These are phyloP conservation scores for Aureobasidium melanogenum DNA, from an alignment of 2,329 filamentous ascomycete species.

Conservation along the genomic window DNA sequence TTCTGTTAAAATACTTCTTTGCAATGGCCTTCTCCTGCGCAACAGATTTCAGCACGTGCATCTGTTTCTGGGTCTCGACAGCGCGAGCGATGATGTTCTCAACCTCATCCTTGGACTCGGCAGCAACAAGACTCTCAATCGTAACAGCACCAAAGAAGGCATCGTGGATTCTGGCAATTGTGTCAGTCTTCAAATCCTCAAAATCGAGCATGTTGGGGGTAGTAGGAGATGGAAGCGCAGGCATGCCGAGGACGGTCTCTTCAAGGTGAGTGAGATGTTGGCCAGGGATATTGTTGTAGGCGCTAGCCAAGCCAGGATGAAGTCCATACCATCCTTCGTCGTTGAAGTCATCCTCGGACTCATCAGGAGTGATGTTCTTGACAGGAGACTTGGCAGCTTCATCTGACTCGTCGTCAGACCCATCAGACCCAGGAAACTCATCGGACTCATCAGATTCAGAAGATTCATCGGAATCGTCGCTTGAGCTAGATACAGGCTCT, in stretches of 20 bases:
- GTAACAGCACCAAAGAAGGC: background rate
- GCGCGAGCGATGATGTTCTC: background rate
- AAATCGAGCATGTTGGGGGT: background rate
- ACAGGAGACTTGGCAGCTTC: background rate
- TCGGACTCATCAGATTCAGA: background rate
- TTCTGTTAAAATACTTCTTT: background rate
- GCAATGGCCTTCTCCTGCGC: background rate
- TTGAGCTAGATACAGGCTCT: background rate
- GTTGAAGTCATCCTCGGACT: background rate
- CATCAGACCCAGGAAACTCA: background rate
- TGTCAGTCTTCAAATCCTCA: background rate
- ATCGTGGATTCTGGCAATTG: background rate
- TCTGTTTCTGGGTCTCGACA: background rate
- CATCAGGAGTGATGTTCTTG: background rate
- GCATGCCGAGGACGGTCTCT: background rate
- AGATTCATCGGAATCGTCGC: background rate
- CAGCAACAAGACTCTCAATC: background rate
- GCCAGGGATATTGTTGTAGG: background rate
- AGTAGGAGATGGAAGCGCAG: background rate
- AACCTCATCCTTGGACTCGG: background rate
- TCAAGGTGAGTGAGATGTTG: background rate
- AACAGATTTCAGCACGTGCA: background rate
- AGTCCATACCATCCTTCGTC: background rate
- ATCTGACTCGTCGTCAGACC: background rate
- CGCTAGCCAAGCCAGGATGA: background rate